Evolutionary conservation across 768 basidiomycete species (phyloP).

Genomic region (Serpula lacrymans): DNA sequence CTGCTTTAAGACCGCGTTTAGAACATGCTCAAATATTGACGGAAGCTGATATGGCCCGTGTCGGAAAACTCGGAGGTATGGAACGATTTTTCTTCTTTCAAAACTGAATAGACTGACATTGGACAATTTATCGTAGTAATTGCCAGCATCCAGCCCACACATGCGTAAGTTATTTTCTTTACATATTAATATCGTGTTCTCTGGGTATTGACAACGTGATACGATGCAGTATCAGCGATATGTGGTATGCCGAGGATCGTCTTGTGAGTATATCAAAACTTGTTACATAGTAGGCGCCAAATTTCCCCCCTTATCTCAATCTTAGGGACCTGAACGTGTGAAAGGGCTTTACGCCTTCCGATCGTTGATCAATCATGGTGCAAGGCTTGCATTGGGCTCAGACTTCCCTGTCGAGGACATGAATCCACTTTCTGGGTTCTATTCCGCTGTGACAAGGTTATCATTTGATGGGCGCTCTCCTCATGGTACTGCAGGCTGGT

Average conservation of each 20-base stretch:
- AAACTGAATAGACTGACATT: conserved; percentile 5
- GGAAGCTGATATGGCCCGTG: conserved; percentile 66
- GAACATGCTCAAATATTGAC: conserved; percentile 92
- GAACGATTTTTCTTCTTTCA: conserved; percentile 4
- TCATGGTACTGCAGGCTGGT: conserved; percentile 84
- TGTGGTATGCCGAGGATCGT: conserved; percentile 86
- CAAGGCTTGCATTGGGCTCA: conserved; percentile 75
- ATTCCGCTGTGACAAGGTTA: conserved; percentile 81
- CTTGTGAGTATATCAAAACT: conserved; percentile 47
- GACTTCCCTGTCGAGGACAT: conserved; percentile 89
- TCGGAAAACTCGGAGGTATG: conserved; percentile 78
- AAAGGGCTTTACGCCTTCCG: conserved; percentile 87
- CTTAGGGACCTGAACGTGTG: conserved; percentile 76
- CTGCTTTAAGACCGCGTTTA: conserved; percentile 69
- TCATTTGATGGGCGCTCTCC: conserved; percentile 71
- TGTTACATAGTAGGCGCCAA: not conserved
- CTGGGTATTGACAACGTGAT: not conserved
- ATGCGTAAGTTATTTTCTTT: conserved; percentile 54
- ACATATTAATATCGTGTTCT: too few species aligned
- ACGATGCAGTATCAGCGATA: conserved; percentile 63
- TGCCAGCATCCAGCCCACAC: conserved; percentile 87
- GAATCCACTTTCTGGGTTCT: conserved; percentile 82
- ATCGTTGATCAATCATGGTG: conserved; percentile 59
- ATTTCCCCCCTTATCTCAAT: conserved; percentile 4
- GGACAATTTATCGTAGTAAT: conserved; percentile 53